These are phyloP conservation scores for Leavenworthia alabamica DNA, from an alignment of 345 rosid species.

Conservation along the genomic window DNA sequence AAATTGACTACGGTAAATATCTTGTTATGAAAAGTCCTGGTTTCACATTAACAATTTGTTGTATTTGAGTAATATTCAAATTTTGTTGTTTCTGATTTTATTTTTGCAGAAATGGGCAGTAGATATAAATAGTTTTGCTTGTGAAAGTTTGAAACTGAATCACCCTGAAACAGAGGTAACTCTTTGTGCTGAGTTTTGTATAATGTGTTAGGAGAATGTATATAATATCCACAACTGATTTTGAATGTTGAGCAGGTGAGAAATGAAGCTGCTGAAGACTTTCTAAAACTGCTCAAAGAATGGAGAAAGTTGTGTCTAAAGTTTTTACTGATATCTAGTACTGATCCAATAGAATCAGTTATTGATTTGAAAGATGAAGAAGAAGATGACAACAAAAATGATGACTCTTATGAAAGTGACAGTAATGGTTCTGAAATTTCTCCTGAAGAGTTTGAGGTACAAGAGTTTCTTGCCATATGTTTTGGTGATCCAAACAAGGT, in stretches of 20 bases:
- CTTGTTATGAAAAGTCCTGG: background rate
- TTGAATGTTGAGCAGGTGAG: constrained; percentile 16
- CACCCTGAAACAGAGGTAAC: constrained; percentile 40
- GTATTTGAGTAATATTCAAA: background rate
- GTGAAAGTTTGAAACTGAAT: constrained; percentile 33
- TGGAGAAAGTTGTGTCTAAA: constrained; percentile 22
- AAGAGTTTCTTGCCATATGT: background rate
- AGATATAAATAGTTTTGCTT: constrained; percentile 35
- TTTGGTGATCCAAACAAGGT: background rate
- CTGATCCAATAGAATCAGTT: constrained; percentile 12
- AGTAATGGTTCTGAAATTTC: constrained; percentile 1
- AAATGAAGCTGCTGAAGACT: constrained; percentile 32
- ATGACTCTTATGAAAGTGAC: background rate
- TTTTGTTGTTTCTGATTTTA: background rate
- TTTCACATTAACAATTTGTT: background rate
- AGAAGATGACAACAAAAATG: background rate
- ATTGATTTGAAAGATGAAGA: constrained; percentile 5
- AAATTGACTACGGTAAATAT: constrained; percentile 31
- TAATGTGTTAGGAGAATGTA: background rate
- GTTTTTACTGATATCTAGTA: constrained; percentile 2
- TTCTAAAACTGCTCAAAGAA: constrained; percentile 14
- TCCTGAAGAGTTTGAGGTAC: constrained; percentile 16
- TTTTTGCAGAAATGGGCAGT: constrained; percentile 41
- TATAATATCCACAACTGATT: no score
- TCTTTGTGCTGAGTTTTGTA: background rate